Evolutionary conservation across 306 rosid genomes (phyloP), one percentile per base, ranked within the genome.

Genomic region (Fagus crenata): DNA sequence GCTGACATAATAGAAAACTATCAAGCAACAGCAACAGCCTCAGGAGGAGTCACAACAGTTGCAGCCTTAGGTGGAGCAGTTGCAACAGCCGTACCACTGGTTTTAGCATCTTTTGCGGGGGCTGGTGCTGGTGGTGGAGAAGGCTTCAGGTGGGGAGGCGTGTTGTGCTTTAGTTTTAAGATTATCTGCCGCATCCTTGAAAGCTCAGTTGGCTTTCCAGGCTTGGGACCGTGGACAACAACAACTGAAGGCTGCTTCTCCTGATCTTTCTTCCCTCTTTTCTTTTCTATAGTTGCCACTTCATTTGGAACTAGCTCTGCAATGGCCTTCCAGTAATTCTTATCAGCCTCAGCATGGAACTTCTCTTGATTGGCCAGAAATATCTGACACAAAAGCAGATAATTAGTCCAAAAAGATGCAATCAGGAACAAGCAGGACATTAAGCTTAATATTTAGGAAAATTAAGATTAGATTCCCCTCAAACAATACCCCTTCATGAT

Each of bases 111-210:
- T 4, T 40, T 69, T 2, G 15, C 14, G 1, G 75, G 59, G 22
- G 74, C 35, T 53, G 54, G 72, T 68, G 78, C 75, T 0, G 81
- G 68, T 0, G 77, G 77, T 1, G 82, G 79, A 15, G 80, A 73
- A 36, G 70, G 68, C 86, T 75, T 85, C 42, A 86, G 69, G 81
- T 77, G 89, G 39, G 78, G 74, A 36, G 85, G 87, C 9, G 85
- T 78, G 68, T 46, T 80, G 80, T 80, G 87, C 80, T 86, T 86
- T 78, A 83, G 80, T 58, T 83, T 86, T 33, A 80, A 6, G 59
- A 86, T 81, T 36, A 86, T 71, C 49, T 78, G 87, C 68, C 85
- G 77, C 89, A 86, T 86, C 87, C 87, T 75, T 9, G 87, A 74
- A 14, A 86, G 89, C 12, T 83, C 87, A 9, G 85, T 80, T 64